Base-by-base conservation (phyloP, 805 yeast genomes). In the Wickerhamiella bombiphila region DNA sequence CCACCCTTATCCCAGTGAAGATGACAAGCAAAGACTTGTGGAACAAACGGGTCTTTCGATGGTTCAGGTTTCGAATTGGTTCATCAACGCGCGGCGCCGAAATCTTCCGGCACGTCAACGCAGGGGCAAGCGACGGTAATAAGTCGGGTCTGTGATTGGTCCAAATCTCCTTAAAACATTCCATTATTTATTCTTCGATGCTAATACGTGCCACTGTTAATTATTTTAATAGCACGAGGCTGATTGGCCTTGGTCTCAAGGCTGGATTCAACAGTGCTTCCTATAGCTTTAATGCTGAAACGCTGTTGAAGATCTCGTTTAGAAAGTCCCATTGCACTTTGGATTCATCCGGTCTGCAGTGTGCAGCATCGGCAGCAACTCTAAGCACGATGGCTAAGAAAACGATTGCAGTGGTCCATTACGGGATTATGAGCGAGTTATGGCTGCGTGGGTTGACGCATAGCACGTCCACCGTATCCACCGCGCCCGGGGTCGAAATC, bases 21-120 rank as follows among this genome's bases (percentile, higher is more conserved):
- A 72, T 34, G 93, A 81, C 50, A 81, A 82, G 60, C 66, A 70
- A 44, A 72, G 71, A 50, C 63, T 81, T 39, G 69, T 79, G 66
- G 63, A 66, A 47, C 66, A 69, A 52, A 81, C 94, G 0, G 88
- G 91, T 0, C 65, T 81, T 52, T 78, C 81, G 44, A 74, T 77
- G 56, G 82, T 79, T 43, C 94, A 81, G 57, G 66, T 81, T 43
- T 69, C 80, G 46, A 82, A 81, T 53, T 81, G 94, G 94, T 81
- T 81, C 51, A 82, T 81, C 52, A 81, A 81, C 54, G 93, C 88
- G 15, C 69, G 94, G 49, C 66, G 93, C 50, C 64, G 94, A 47
- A 74, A 79, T 52, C 69, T 81, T 22, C 61, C 63, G 18, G 50
- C 57, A 5, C 42, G 37, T 37, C 49, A 47, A 35, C 48, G 53